These are phyloP conservation scores for Alternaria ethzedia DNA, from an alignment of 2,329 filamentous ascomycete species.

Conservation along the genomic window DNA sequence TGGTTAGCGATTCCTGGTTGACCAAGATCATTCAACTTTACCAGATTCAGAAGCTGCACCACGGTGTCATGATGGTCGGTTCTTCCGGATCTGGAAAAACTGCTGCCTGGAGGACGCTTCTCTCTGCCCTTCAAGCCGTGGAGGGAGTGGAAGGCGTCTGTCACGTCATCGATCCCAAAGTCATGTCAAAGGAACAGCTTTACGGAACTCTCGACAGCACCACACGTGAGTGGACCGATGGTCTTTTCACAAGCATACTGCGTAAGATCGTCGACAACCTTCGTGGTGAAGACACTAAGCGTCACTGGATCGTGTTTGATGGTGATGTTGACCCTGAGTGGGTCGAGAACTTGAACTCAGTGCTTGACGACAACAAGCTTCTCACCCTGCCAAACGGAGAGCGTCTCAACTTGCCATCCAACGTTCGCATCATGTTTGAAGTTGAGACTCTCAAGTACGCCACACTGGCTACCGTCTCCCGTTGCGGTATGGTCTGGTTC, in stretches of 20 bases:
- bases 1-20: conserved; percentile 95
- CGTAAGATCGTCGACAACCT: conserved; percentile 99
- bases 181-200: conserved; percentile 98
- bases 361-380: conserved; percentile 98
- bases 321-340: conserved; percentile 99
- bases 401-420: conserved; percentile 89
- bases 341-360: conserved; percentile 99
- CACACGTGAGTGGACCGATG: conserved; percentile 98
- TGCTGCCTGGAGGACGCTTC: conserved; percentile 87
- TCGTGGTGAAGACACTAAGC: conserved; percentile 93
- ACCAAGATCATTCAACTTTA: conserved; percentile 96
- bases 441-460: conserved; percentile 98
- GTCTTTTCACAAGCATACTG: conserved; percentile 95
- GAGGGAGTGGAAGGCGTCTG: conserved; percentile 93
- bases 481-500: conserved; percentile 99
- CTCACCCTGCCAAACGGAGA: conserved; percentile 97
- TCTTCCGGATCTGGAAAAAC: conserved; percentile 98
- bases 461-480: conserved; percentile 96
- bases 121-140: conserved; percentile 88
- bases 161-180: conserved; percentile 98
- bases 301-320: conserved; percentile 99
- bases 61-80: conserved; percentile 99
- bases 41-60: conserved; percentile 96
- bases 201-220: conserved; percentile 97
- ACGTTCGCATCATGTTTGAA: conserved; percentile 99